Base-by-base conservation (phyloP, 2,329 filamentous ascomycete species). In the Monilinia aucupariae region DNA sequence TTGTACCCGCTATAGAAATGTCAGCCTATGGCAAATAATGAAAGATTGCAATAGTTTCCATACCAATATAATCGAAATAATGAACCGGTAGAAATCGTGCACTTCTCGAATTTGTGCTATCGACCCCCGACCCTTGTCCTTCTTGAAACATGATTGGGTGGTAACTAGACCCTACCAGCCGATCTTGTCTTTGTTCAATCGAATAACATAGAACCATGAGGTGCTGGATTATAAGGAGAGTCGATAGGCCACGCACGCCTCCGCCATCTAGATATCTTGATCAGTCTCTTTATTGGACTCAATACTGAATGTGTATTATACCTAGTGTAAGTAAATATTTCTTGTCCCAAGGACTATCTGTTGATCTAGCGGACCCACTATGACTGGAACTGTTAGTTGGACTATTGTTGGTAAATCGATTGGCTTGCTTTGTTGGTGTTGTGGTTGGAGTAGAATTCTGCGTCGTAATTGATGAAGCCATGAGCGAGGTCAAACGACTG, bases 51-150 rank as follows among this genome's bases (percentile, higher is more conserved):
- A 45, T 25, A 32, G 1, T 10, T 15, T 6, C 12, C 17, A 13
- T 45, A 55, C 53, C 53, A 43, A 55, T n/a, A 32, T 45, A 55
- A 25, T 55, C 53, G 22, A 55, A 55, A 45, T 55, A 55, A 45
- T 55, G 39, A 20, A 32, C 39, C 6, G 52, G 52, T 8, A 45
- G n/a, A 41, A 55, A 55, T 6, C 45, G 27, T 17, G 27, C 20
- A 17, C 39, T 55, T 7, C 39, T 32, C 5, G 53, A 45, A 1
- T 32, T 32, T n/a, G 4, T 22, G 39, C 20, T 53, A 13, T 45
- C 15, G 25, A 9, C 7, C 8, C 3, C 32, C 4, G 53, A 32
- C 4, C 39, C 53, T 55, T 45, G 53, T 22, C 25, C 20, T 32
- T 45, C 17, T 45, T 55, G 25, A 22, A 55, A 55, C 13, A 12